Evolutionary conservation across 139 green algal genomes (phyloP).

Genomic region (Tetradesmus lagerheimii): DNA sequence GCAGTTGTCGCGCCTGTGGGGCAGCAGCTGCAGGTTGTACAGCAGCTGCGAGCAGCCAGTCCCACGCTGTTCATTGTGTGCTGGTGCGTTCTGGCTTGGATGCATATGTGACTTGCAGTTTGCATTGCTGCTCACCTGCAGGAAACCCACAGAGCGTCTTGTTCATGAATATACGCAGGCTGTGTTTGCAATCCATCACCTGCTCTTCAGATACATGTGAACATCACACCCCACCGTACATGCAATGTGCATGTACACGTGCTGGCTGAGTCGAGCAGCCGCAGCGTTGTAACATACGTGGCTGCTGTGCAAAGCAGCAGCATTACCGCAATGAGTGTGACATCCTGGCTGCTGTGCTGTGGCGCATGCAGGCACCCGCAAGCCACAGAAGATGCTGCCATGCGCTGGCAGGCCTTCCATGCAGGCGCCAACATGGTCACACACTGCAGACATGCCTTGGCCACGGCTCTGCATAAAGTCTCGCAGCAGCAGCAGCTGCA

Average conservation of each 20-base stretch:
- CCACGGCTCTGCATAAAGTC: neutral
- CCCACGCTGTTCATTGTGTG: neutral
- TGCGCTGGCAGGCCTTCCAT: slow-evolving; percentile 36
- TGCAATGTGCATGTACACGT: too few species aligned
- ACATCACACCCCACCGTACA: too few species aligned
- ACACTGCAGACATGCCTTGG: neutral
- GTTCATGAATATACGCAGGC: too few species aligned
- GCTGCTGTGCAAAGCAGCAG: too few species aligned
- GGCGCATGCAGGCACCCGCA: slow-evolving; percentile 36
- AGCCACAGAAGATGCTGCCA: slow-evolving; percentile 28
- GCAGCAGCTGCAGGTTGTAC: neutral
- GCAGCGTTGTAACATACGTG: too few species aligned
- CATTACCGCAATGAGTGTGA: too few species aligned
- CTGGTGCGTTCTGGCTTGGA: neutral
- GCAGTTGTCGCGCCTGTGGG: neutral
- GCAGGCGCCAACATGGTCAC: slow-evolving; percentile 45
- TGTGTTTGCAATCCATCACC: too few species aligned
- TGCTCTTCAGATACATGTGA: too few species aligned
- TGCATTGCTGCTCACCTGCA: neutral
- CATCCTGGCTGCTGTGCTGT: too few species aligned
- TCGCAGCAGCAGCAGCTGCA: slow-evolving; percentile 7
- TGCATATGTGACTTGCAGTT: too few species aligned
- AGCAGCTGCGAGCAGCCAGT: slow-evolving; percentile 4
- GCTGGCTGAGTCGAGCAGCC: too few species aligned
- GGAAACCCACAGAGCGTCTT: too few species aligned